Base-by-base conservation (phyloP, 2,329 filamentous ascomycete genomes). In the Botrytis hyacinthi region DNA sequence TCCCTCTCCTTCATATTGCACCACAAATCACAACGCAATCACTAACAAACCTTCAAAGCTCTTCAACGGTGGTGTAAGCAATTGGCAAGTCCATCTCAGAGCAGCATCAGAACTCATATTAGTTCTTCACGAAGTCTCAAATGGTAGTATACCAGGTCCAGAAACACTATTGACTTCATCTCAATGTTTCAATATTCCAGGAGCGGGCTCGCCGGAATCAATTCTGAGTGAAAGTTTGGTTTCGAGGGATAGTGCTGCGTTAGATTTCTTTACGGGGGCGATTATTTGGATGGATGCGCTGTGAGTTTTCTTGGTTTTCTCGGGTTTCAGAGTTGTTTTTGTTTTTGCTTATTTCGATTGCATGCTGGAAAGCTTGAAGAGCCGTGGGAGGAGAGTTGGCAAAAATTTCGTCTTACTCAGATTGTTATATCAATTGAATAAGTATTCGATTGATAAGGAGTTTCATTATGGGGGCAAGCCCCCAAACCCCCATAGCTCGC, bases 41-140 rank as follows among this genome's bases (percentile, higher is more conserved):
- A 46, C 20, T 75, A 3, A 74, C 48, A 26, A 14, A n/a, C 4
- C 65, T 12, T 3, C 54, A 22, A 51, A 76, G 75, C 73, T 76
- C 16, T 76, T 76, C 14, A 83, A 85, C 6, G 82, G 81, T 48
- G 84, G 84, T 74, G 84, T 83, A 54, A 82, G 83, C 4, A 86
- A 85, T 76, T 87, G 86, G 84, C 84, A 83, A 69, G 80, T 85
- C 70, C 87, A 88, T 76, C 83, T 87, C 46, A 83, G 84, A 75
- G 87, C 85, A 7, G 85, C 86, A 54, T 79, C 85, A 67, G 82
- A 83, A n/a, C 81, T 88, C 60, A 86, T 88, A n/a, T 82, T 70
- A 4, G 42, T 48, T 14, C 69, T 72, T 9, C 71, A 72, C 16
- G 60, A 67, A 69, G 63, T 68, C 9, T 68, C 48, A 57, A 68